Evolutionary conservation across 768 basidiomycete species (phyloP).

Genomic region (Termitomyces sp.): DNA sequence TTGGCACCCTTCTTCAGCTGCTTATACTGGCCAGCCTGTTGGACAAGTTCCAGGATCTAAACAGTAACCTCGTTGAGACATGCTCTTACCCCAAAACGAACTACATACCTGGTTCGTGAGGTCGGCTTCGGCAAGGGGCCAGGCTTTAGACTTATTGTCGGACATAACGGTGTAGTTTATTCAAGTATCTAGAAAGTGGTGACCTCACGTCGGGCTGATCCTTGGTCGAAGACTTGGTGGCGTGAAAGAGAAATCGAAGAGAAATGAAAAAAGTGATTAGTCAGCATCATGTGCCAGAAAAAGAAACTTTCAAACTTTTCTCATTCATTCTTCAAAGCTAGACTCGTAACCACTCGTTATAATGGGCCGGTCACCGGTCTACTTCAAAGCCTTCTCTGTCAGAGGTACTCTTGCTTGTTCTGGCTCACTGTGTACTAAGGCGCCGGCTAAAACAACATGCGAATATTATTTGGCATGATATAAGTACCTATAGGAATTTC

Average conservation of each 20-base stretch:
- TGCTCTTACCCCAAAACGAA: neutral
- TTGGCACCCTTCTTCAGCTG: slow-evolving; percentile 99
- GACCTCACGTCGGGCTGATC: slow-evolving; percentile 87
- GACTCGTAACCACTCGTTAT: too few relatives aligned
- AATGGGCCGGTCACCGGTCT: too few relatives aligned
- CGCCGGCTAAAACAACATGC: too few relatives aligned
- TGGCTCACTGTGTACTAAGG: too few relatives aligned
- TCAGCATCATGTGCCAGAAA: slow-evolving; percentile 7
- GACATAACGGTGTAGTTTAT: slow-evolving; percentile 43
- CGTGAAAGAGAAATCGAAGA: neutral
- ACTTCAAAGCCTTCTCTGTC: too few relatives aligned
- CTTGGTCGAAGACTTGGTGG: slow-evolving; percentile 59
- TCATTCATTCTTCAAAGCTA: too few relatives aligned
- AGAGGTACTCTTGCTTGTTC: too few relatives aligned
- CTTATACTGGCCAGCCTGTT: slow-evolving; percentile 96
- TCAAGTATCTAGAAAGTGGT: slow-evolving; percentile 16
- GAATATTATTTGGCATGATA: too few relatives aligned
- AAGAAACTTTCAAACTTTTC: too few relatives aligned
- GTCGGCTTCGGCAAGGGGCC: slow-evolving; percentile 80
- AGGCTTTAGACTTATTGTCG: slow-evolving; percentile 75
- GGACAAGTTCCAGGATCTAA: slow-evolving; percentile 93
- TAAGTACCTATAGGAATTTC: too few relatives aligned
- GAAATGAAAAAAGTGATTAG: slow-evolving; percentile 5
- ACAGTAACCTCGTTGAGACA: neutral
- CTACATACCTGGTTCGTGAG: slow-evolving; percentile 84